Evolutionary conservation across 2,329 filamentous ascomycete genomes (phyloP).

Genomic region (Botrytis deweyae): DNA sequence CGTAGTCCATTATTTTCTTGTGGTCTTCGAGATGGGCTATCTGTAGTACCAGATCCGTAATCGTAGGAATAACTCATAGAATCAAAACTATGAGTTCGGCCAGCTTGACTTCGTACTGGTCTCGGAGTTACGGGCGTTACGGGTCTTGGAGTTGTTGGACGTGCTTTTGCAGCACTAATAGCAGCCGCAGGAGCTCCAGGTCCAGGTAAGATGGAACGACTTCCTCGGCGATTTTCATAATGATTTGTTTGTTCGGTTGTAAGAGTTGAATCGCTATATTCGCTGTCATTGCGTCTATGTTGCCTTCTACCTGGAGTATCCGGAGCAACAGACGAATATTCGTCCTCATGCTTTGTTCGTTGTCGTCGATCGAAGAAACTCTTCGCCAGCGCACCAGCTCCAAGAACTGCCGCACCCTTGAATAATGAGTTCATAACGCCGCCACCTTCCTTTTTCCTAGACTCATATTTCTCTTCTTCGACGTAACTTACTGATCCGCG

Average conservation of each 20-base stretch:
- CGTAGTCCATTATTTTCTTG: conserved; percentile 38
- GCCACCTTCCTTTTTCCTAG: conserved; percentile 45
- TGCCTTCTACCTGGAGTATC: conserved; percentile 56
- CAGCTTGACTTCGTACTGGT: conserved; percentile 46
- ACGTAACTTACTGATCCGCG: conserved; percentile 56
- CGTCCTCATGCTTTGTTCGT: conserved; percentile 49
- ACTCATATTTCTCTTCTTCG: conserved; percentile 61
- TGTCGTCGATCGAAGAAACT: conserved; percentile 56
- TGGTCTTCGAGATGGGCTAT: conserved; percentile 56
- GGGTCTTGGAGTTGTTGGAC: conserved; percentile 35
- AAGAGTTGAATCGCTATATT: conserved; percentile 48
- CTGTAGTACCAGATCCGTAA: conserved; percentile 46
- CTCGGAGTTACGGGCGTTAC: conserved; percentile 33
- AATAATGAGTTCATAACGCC: conserved; percentile 62
- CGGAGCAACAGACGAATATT: conserved; percentile 62
- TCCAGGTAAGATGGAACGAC: conserved; percentile 46
- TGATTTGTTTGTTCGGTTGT: conserved; percentile 30
- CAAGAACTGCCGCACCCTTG: conserved; percentile 59
- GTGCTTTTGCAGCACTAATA: conserved; percentile 48
- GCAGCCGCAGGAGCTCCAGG: conserved; percentile 49
- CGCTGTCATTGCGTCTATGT: conserved; percentile 42
- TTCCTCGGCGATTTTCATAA: conserved; percentile 36
- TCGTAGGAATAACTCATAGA: conserved; percentile 52
- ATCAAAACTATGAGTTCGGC: conserved; percentile 49
- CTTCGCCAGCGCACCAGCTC: conserved; percentile 61